A percentile compares a stretch with the other conserved stretches of the same genome.
phyloP scores from a whole-genome alignment of 805 yeast species.

The Saturnispora serradocipensis region DNA sequence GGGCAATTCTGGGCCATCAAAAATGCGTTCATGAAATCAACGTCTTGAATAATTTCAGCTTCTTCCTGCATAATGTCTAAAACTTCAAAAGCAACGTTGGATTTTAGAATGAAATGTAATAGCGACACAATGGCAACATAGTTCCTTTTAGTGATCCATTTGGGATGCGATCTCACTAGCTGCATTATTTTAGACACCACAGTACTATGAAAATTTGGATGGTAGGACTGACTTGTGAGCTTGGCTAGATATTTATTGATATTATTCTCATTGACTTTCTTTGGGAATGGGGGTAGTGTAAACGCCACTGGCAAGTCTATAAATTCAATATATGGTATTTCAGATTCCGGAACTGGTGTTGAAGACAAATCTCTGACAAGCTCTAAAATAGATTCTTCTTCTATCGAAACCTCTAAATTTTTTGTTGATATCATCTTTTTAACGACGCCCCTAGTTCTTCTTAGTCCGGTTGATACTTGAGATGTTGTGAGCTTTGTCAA shows the following conservation, averaged over 20 bases:
- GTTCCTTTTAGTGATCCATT: slow-evolving; percentile 15
- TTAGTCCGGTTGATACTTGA: neutral
- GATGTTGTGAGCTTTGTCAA: neutral
- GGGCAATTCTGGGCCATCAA: slow-evolving; percentile 14
- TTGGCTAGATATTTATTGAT: slow-evolving; percentile 16
- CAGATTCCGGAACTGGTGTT: slow-evolving; percentile 16
- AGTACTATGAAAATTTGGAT: slow-evolving; percentile 2
- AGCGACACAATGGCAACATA: slow-evolving; percentile 13
- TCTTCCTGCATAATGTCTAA: slow-evolving; percentile 17
- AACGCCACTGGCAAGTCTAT: slow-evolving; percentile 14
- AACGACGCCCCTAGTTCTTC: neutral
- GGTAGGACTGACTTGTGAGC: slow-evolving; percentile 16
- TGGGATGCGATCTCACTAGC: slow-evolving; percentile 13
- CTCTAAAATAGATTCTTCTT: slow-evolving; percentile 17
- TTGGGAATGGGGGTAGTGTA: slow-evolving; percentile 16
- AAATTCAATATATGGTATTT: slow-evolving; percentile 16
- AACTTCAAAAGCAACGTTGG: slow-evolving; percentile 12
- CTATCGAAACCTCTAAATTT: slow-evolving; percentile 6
- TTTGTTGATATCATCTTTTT: neutral
- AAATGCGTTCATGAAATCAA: slow-evolving; percentile 23
- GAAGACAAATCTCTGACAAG: slow-evolving; percentile 16
- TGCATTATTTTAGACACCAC: slow-evolving; percentile 13
- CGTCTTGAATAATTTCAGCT: slow-evolving; percentile 17
- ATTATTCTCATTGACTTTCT: neutral
- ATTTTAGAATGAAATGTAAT: slow-evolving; percentile 17